Evolutionary conservation across 768 basidiomycete genomes (phyloP), one percentile per base, ranked within the genome.

Genomic region (Dictyophora rubrovolvata): DNA sequence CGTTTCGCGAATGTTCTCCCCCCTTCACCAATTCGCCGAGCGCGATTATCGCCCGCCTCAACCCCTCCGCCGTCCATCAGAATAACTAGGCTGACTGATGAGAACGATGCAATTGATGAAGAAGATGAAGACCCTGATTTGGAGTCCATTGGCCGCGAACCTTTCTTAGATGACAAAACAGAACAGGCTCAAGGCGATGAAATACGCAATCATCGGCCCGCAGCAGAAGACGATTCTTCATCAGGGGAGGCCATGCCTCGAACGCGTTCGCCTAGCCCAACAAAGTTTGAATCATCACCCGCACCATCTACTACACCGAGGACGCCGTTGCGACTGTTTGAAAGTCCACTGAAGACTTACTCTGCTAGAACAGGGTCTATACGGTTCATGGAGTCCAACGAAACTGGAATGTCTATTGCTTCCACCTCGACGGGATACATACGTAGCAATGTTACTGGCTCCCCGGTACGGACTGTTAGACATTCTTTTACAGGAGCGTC

Each of bases 351-450:
- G n/a, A 64, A 75, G 49, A 68, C 77, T 61, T 71, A 70, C 56
- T 73, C 77, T 7, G 77, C 73, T 64, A 59, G 48, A 60, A 64
- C 12, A n/a, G 20, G 23, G 2, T 20, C 53, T n/a, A 46, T 22
- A 10, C 20, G 56, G 48, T 69, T 79, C 1, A 61, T 82, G 60
- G 68, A 67, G 17, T 72, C 78, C 48, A 78, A 73, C 0, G 60
- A 72, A 23, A 87, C 86, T 2, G 87, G 87, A 23, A 84, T 83
- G 17, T 76, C 85, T 23, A 87, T 87, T 64, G 85, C 86, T 11
- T 71, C 73, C 16, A 84, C 80, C 0, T 72, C 86, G 10, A 69
- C 72, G 7, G 73, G 74, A 22, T 60, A 63, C 17, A 63, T 59
- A 9, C 62, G 62, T n/a, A 47, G 60, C 21, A 53, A 67, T 61